phyloP scores from a whole-genome alignment of 257 asterid species.

The Solanum tacnaense region DNA sequence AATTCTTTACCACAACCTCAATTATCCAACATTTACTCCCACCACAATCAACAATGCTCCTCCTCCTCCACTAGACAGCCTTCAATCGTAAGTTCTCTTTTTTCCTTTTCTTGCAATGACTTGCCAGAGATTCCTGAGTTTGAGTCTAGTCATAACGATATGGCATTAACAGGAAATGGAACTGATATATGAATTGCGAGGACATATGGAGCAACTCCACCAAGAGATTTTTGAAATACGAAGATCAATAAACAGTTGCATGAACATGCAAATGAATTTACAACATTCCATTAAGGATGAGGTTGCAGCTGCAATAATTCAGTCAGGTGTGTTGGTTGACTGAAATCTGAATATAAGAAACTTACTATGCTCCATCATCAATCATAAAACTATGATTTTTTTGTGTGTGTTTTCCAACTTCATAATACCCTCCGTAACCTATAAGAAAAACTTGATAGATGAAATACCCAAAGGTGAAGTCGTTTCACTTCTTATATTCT shows the following conservation, averaged over 20 bases:
- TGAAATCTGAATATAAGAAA: neutral
- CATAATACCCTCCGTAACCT: neutral
- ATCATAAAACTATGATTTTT: neutral
- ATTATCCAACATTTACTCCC: slow-evolving; percentile 22
- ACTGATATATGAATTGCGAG: slow-evolving; percentile 61
- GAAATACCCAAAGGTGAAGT: neutral
- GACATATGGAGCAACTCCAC: slow-evolving; percentile 73
- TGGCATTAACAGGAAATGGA: slow-evolving; percentile 62
- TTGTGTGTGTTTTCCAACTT: neutral
- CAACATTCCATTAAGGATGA: slow-evolving; percentile 52
- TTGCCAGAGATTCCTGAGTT: neutral
- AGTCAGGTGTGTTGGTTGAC: slow-evolving; percentile 33
- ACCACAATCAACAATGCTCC: slow-evolving; percentile 23
- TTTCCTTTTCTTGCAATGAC: neutral
- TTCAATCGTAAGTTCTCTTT: slow-evolving; percentile 41
- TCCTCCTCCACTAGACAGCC: slow-evolving; percentile 23
- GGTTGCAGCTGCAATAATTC: slow-evolving; percentile 25
- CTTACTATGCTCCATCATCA: neutral
- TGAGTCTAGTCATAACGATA: neutral
- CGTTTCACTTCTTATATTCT: neutral
- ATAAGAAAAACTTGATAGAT: neutral
- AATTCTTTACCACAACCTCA: slow-evolving; percentile 36
- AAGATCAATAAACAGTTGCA: slow-evolving; percentile 58
- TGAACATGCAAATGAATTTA: slow-evolving; percentile 50
- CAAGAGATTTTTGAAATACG: slow-evolving; percentile 66